Evolutionary conservation across 257 asterid genomes (phyloP).

Genomic region (Cordia subcordata): DNA sequence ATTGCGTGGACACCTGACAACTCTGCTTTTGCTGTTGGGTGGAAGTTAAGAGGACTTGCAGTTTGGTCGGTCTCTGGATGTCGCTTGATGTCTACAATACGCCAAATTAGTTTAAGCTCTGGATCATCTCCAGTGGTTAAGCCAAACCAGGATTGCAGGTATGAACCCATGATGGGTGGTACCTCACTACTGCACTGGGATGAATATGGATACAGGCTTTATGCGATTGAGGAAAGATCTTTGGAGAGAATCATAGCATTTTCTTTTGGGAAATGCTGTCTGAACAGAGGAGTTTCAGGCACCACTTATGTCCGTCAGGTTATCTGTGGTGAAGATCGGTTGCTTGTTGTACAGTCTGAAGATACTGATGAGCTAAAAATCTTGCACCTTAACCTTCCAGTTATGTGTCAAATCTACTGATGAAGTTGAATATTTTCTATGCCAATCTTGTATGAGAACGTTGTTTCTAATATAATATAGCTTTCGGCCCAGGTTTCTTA

Average conservation of each 20-base stretch:
- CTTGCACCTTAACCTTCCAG: conserved; percentile 96
- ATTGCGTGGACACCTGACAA: conserved; percentile 97
- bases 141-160: conserved; percentile 74
- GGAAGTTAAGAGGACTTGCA: conserved; percentile 93
- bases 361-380: conserved; percentile 94
- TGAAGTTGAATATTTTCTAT: conserved; percentile 13
- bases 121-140: conserved; percentile 86
- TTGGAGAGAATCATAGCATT: conserved; percentile 85
- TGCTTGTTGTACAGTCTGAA: conserved; percentile 97
- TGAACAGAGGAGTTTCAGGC: conserved; percentile 96
- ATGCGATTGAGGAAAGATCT: conserved; percentile 85
- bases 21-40: conserved; percentile 97
- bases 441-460: conserved; percentile 5
- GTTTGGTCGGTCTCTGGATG: conserved; percentile 99
- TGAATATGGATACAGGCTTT: conserved; percentile 94
- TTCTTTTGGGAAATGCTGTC: conserved; percentile 97
- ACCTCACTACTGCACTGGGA: conserved; percentile 92
- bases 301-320: conserved; percentile 92
- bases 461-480: conserved; percentile 34
- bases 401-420: conserved; percentile 40
- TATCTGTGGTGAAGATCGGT: conserved; percentile 92
- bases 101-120: conserved; percentile 88
- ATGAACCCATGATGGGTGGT: conserved; percentile 97
- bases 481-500: conserved; percentile 75
- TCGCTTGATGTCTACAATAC: conserved; percentile 96